Evolutionary conservation across 2,329 filamentous ascomycete genomes (phyloP), one percentile per base, ranked within the genome.

Genomic region (Exophiala sideris): DNA sequence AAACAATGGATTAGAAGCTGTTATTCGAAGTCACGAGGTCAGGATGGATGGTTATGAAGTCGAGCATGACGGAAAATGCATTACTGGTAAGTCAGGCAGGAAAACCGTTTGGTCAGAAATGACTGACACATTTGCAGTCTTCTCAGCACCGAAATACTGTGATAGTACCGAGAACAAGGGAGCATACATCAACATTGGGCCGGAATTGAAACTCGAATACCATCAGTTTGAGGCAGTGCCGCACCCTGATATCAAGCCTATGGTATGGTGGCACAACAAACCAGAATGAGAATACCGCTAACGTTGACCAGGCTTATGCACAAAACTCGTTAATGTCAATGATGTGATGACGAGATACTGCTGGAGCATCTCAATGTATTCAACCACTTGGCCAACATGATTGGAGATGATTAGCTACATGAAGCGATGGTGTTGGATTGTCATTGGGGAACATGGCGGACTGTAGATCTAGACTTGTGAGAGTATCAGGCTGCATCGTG

Each of bases 21-120:
- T 99, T 61, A 99, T 99, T 66, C 87, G 94, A 65, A 96, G 91
- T 67, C 94, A 99, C 75, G 94, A 99, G 72, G 94, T 99, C 24
- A 85, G 94, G 65, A 99, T 99, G 94, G 91, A 94, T 57, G 94
- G 94, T n/a, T 99, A 97, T 68, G 92, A 99, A 71, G 88, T 96
- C 63, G 92, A 99, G 78, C 94, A 99, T 70, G 88, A 94, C 65
- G 94, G 92, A 61, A 86, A 84, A 65, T 99, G 94, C 71, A 96
- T 99, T 65, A 99, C 94, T 44, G 87, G 87, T 89, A 78, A 62
- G 79, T 71, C 46, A 9, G 41, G 5, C 24, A 29, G 7, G 24
- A 29, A 29, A 1, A 39, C 45, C 29, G 50, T 29, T 36, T 55
- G 45, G 55, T 57, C 52, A 8, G 34, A 12, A 14, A 65, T 71